These are phyloP conservation scores for Mesotaenium endlicherianum DNA, from an alignment of 139 green algal species.

Conservation along the genomic window DNA sequence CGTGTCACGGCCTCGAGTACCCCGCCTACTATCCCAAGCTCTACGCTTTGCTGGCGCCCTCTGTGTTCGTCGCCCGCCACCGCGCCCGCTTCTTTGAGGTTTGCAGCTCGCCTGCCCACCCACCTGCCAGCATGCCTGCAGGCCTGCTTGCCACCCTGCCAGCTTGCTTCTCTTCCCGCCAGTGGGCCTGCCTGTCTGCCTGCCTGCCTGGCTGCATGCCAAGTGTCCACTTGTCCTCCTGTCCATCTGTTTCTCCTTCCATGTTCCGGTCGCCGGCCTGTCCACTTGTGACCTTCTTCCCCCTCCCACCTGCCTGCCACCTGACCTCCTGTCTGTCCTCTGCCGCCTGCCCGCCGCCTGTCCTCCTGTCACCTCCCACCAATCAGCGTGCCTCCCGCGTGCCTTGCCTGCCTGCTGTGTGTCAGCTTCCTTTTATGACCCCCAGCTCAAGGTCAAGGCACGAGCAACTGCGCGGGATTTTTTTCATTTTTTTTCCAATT, in stretches of 20 bases:
- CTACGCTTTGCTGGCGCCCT: conserved; percentile 47
- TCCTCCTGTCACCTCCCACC: background rate
- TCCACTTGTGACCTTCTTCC: background rate
- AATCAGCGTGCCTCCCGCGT: too few relatives aligned
- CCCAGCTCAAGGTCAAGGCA: too few relatives aligned
- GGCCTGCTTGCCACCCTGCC: background rate
- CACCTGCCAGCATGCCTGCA: too few relatives aligned
- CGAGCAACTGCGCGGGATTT: too few relatives aligned
- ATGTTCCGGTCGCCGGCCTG: background rate
- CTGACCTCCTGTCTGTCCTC: background rate
- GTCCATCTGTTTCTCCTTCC: background rate
- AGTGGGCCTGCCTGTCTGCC: background rate
- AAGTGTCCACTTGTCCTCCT: background rate
- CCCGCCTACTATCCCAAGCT: conserved; percentile 59
- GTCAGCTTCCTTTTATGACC: too few relatives aligned
- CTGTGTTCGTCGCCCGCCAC: conserved; percentile 57
- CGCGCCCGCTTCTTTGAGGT: conserved; percentile 70
- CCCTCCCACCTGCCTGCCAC: background rate
- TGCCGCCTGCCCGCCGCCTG: background rate
- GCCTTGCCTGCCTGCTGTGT: too few relatives aligned
- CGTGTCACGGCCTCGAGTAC: conserved; percentile 88
- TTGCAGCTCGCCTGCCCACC: too few relatives aligned
- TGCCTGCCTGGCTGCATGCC: too few relatives aligned
- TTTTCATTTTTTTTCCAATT: too few relatives aligned
- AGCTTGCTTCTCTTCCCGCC: background rate